phyloP scores from a whole-genome alignment of 2,329 filamentous ascomycete species.

The Daldinia eschscholtzii region DNA sequence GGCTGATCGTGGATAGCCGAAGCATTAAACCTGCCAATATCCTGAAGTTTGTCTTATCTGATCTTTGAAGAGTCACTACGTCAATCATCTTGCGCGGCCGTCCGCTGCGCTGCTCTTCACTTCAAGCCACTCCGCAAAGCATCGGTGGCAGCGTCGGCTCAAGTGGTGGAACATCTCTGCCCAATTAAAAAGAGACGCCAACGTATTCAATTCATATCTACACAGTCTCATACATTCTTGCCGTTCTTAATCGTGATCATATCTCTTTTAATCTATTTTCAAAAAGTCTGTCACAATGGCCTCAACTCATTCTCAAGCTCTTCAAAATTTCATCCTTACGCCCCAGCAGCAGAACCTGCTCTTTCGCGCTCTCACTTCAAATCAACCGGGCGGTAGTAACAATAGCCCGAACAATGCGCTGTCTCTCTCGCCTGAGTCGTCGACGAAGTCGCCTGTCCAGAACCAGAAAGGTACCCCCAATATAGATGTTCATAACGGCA shows the following conservation, averaged over 20 bases:
- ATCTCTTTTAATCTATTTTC: constrained; percentile 13
- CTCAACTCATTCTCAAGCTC: constrained; percentile 60
- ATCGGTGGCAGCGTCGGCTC: constrained; percentile 31
- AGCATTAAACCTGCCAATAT: constrained; percentile 13
- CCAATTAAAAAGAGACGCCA: constrained; percentile 40
- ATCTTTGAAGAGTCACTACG: constrained; percentile 23
- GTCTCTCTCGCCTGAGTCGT: constrained; percentile 62
- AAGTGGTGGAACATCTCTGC: constrained; percentile 25
- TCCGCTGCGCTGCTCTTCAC: constrained; percentile 39
- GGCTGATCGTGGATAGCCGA: constrained; percentile 34
- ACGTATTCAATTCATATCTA: constrained; percentile 25
- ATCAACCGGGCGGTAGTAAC: constrained; percentile 59
- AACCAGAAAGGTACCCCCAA: constrained; percentile 55
- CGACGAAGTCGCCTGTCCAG: constrained; percentile 64
- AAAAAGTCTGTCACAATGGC: constrained; percentile 59
- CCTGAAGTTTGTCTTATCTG: constrained; percentile 20
- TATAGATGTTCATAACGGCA: constrained; percentile 57
- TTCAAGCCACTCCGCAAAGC: constrained; percentile 23
- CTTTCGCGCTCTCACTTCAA: constrained; percentile 81
- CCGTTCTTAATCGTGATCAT: constrained; percentile 13
- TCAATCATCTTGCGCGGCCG: constrained; percentile 34
- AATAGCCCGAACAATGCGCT: constrained; percentile 55
- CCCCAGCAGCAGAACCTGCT: constrained; percentile 82
- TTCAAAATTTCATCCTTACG: constrained; percentile 75
- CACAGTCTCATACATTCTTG: constrained; percentile 8